Percentiles rank a stretch among this genome's conserved stretches.
Evolutionary conservation across 1,284 basidiomycete species (phyloP).

Genomic region (Phaffia rhodozyma): DNA sequence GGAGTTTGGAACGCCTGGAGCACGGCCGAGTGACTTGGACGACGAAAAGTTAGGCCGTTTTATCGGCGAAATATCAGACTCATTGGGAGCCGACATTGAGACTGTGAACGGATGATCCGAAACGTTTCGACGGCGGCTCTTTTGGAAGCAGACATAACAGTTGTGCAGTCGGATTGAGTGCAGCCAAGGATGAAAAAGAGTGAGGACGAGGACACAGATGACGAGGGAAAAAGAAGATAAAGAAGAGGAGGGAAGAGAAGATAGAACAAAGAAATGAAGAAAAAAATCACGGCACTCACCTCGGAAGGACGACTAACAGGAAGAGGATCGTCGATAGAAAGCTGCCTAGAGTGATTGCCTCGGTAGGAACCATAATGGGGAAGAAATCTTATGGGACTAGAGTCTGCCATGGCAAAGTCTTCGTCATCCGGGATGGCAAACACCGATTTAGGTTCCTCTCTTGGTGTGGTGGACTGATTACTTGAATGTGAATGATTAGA

Average conservation of each 20-base stretch:
- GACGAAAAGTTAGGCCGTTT: not conserved
- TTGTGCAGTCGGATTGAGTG: not conserved
- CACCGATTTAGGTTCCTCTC: too few relatives aligned
- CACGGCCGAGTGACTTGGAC: too few relatives aligned
- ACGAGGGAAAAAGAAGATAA: not conserved
- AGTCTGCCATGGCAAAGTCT: too few relatives aligned
- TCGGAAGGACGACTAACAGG: not conserved
- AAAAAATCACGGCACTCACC: not conserved
- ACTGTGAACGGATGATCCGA: not conserved
- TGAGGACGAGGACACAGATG: not conserved
- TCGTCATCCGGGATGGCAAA: too few relatives aligned
- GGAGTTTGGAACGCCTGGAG: too few relatives aligned
- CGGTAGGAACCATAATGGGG: not conserved
- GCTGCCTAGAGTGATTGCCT: not conserved
- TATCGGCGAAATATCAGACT: slow-evolving; percentile 8
- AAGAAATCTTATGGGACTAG: not conserved
- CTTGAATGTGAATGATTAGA: too few relatives aligned
- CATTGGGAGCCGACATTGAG: not conserved
- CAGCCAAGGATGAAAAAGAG: not conserved
- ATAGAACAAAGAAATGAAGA: not conserved
- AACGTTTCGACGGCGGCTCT: not conserved
- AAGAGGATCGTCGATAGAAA: not conserved
- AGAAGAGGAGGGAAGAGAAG: not conserved
- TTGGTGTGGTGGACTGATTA: too few relatives aligned
- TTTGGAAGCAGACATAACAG: not conserved